phyloP scores from a whole-genome alignment of 371 early-diverging fungal species.

The Caulochytrium protostelioides region DNA sequence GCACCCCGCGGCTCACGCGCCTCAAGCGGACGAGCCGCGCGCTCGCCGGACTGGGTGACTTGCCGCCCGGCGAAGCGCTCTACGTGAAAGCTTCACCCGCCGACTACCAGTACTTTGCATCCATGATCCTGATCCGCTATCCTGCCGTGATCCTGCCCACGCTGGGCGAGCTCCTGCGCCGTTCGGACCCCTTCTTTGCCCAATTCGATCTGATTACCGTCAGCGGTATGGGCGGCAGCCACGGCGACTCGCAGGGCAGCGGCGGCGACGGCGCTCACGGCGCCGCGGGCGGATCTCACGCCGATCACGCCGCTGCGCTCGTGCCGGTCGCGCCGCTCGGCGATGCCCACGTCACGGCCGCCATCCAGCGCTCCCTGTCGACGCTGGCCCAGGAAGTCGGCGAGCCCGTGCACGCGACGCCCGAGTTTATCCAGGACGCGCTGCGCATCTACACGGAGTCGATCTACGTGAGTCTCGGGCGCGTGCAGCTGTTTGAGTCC shows the following conservation, averaged over 20 bases:
- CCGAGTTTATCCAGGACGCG: no score
- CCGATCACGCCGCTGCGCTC: no score
- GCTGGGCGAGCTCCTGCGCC: slow-evolving; percentile 5
- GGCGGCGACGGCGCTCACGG: no score
- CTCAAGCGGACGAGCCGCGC: slow-evolving; percentile 25
- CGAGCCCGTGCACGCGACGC: no score
- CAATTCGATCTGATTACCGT: no score
- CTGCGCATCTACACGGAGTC: no score
- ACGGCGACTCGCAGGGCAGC: slow-evolving; percentile 3
- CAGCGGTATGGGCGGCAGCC: slow-evolving; percentile 1
- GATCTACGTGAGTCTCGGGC: no score
- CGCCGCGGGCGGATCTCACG: no score
- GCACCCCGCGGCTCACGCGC: slow-evolving; percentile 16
- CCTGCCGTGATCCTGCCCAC: slow-evolving; percentile 16
- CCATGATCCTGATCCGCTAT: slow-evolving; percentile 30
- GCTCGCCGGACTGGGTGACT: slow-evolving; percentile 19
- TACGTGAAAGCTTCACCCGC: slow-evolving; percentile 37
- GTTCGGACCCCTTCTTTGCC: slow-evolving; percentile 4
- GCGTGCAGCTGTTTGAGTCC: neutral
- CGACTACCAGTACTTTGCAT: slow-evolving; percentile 37
- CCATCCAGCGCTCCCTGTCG: no score
- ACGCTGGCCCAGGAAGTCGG: no score
- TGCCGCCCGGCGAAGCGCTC: slow-evolving; percentile 7
- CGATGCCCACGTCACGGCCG: no score
- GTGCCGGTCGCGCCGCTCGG: no score